Evolutionary conservation across 2,329 filamentous ascomycete species (phyloP), one percentile per base, ranked within the genome.

Genomic region (Penicillium sp.): DNA sequence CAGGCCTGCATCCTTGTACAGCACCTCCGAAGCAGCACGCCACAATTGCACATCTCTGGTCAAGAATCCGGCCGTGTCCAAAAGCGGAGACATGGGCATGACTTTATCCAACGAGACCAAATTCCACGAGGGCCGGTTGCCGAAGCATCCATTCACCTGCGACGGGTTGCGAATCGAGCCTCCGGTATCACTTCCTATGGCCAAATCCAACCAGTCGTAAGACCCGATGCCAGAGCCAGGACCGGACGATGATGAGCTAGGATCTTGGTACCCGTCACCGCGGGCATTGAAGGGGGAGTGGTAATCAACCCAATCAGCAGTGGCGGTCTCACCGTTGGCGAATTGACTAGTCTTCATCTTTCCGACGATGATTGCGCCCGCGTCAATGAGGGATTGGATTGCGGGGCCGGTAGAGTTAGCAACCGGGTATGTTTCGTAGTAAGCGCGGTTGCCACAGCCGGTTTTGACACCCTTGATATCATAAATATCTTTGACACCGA

Each of bases 401-500:
- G 76, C 70, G 0, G 72, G 60, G 0, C 78, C 76, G 2, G 77
- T 81, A 3, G 59, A 59, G 1, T 65, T 71, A 0, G 71, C 67
- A 2, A 71, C 59, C 0, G 71, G 68, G 49, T 81, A 78, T 1
- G 83, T 62, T 28, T 76, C 67, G 28, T 74, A 75, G 72, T 77
- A 85, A 1, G 80, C 77, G 21, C 78, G 69, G 34, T 81, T 83
- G 0, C 81, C 82, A 28, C 77, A 70, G 1, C 73, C 73, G 0
- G 78, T 82, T 12, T 73, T 72, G 0, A 82, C 63, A 3, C 82
- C 82, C 22, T 74, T 72, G 38, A 84, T 67, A 54, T 80, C 72
- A 57, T 75, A 81, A 32, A 83, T 78, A 57, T 85, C 82, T 60
- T 85, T 85, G 48, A 84, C 72, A 2, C 75, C 81, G 1, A 84